Conservation (phyloP, 805 yeast species). For the Ogataea allantospora region DNA sequence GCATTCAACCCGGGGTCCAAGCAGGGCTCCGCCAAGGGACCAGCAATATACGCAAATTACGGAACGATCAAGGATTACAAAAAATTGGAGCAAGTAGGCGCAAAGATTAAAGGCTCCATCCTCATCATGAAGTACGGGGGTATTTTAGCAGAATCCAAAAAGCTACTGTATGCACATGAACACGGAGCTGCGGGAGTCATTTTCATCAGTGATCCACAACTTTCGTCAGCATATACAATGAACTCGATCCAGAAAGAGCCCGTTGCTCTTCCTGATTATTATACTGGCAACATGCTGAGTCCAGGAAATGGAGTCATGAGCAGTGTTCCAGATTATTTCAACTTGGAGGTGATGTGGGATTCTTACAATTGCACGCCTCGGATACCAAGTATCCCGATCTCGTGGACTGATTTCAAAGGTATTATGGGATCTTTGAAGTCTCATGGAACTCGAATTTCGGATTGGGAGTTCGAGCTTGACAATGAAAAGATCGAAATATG, state of each 20-base stretch:
- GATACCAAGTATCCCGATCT: conserved; percentile 75
- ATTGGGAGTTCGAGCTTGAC: conserved; percentile 35
- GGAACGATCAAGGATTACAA: conserved; percentile 61
- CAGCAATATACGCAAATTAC: conserved; percentile 60
- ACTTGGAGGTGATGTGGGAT: conserved; percentile 40
- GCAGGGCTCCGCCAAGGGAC: conserved; percentile 54
- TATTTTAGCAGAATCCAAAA: conserved; percentile 46
- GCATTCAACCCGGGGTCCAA: conserved; percentile 72
- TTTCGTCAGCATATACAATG: conserved; percentile 32
- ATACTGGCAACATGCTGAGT: conserved; percentile 75
- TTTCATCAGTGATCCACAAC: conserved; percentile 51
- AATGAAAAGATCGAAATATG: conserved; percentile 37
- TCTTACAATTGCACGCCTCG: conserved; percentile 57
- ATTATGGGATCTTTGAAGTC: conserved; percentile 39
- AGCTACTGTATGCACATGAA: conserved; percentile 53
- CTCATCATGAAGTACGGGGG: conserved; percentile 62
- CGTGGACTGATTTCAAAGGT: conserved; percentile 63
- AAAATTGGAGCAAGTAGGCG: conserved; percentile 34
- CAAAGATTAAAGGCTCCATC: conserved; percentile 49
- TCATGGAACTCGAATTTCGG: conserved; percentile 37
- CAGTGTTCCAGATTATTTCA: conserved; percentile 36
- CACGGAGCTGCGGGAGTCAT: conserved; percentile 64
- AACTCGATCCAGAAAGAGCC: conserved; percentile 53
- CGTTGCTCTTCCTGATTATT: conserved; percentile 53
- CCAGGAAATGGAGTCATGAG: conserved; percentile 63